Conservation (phyloP, 805 yeast species). For the Yamadazyma olivae region DNA sequence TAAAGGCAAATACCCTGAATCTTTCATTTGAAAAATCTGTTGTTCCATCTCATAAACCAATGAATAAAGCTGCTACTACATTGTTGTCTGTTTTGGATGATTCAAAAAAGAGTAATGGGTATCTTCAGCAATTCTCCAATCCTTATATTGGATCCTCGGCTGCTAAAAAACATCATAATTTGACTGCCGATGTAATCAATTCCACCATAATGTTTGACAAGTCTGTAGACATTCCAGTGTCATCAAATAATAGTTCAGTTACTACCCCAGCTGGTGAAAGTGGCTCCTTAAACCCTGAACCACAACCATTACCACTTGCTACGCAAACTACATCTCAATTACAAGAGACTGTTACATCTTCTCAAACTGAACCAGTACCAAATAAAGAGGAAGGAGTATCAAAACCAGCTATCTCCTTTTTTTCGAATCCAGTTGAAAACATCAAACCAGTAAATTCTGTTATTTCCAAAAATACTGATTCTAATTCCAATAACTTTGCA, state of each 20-base stretch:
- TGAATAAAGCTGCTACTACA: conserved; percentile 31
- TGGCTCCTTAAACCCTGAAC: conserved; percentile 4
- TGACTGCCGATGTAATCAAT: conserved; percentile 36
- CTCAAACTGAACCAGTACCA: background rate
- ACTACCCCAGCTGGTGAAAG: conserved; percentile 11
- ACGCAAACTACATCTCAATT: background rate
- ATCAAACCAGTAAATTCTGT: too few species aligned
- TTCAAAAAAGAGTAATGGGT: conserved; percentile 4
- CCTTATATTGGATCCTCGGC: conserved; percentile 14
- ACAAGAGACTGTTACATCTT: too few species aligned
- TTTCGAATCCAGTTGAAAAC: too few species aligned
- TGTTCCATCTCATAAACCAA: conserved; percentile 5
- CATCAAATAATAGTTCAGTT: conserved; percentile 10
- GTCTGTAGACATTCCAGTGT: conserved; percentile 11
- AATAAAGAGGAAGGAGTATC: background rate
- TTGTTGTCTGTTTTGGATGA: conserved; percentile 38
- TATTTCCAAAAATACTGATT: background rate
- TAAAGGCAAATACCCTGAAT: conserved; percentile 2
- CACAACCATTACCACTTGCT: background rate
- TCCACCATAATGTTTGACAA: conserved; percentile 34
- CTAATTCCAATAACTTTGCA: background rate
- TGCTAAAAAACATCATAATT: conserved; percentile 7
- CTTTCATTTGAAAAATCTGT: conserved; percentile 4
- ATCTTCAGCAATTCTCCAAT: conserved; percentile 31
- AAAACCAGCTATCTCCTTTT: background rate